Conservation (phyloP, 2,329 filamentous ascomycete genomes). For the Fusarium nematophilum region DNA sequence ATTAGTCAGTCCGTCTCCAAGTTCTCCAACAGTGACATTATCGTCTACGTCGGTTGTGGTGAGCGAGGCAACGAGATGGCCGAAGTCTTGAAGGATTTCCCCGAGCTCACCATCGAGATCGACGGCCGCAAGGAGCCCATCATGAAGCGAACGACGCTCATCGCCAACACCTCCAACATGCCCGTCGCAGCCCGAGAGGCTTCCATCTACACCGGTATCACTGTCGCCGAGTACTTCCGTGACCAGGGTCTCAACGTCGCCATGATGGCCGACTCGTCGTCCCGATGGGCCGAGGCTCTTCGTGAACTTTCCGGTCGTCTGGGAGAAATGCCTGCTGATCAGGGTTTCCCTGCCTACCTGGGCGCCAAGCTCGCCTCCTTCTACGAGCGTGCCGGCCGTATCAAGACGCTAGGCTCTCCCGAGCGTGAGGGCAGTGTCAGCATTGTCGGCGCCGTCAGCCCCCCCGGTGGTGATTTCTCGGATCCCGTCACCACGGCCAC, state of each 20-base stretch:
- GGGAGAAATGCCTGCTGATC: conserved; percentile 99
- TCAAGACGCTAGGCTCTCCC: conserved; percentile 86
- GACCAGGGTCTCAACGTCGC: conserved; percentile 97
- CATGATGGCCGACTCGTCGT: conserved; percentile 99
- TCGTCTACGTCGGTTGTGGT: conserved; percentile 92
- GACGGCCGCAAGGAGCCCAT: conserved; percentile 97
- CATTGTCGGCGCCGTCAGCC: conserved; percentile 97
- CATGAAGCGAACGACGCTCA: conserved; percentile 99
- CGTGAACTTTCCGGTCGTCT: conserved; percentile 99
- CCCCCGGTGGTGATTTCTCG: conserved; percentile 98
- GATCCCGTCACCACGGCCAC: conserved; percentile 96
- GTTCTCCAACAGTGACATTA: conserved; percentile 99
- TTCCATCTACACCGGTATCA: conserved; percentile 97
- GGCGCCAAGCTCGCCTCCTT: conserved; percentile 97
- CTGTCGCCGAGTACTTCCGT: conserved; percentile 94
- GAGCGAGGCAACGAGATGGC: conserved; percentile 99
- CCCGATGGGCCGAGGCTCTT: conserved; percentile 97
- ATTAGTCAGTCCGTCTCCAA: conserved; percentile 99
- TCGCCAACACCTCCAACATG: conserved; percentile 99
- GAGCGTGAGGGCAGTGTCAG: conserved; percentile 92
- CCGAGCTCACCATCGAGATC: conserved; percentile 94
- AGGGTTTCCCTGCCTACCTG: conserved; percentile 98
- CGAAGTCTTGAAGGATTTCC: conserved; percentile 99
- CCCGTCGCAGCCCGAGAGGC: conserved; percentile 97
- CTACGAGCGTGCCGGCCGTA: conserved; percentile 97